Base-by-base conservation (phyloP, 2,329 filamentous ascomycete genomes). In the Epichloe gansuensis region DNA sequence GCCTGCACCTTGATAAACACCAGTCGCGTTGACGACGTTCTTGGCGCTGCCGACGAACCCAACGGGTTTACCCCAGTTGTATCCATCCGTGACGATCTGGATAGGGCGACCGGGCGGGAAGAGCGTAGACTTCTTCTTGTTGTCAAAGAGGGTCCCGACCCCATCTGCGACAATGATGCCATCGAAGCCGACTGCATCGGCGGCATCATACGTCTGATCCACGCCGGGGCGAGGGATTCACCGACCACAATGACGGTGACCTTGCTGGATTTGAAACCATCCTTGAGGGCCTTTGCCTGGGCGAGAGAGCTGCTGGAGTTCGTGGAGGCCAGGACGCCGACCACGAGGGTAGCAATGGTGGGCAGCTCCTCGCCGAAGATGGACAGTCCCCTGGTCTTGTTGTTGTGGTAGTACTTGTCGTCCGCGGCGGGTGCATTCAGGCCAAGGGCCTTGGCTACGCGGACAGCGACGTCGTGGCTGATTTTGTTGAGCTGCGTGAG, bases 61-160 rank as follows among this genome's bases (percentile, higher is more conserved):
- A 25, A 88, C 70, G 0, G 85, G 81, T 72, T 89, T 89, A 4
- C 83, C 85, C 72, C 81, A 88, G 25, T 78, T 71, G 68, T 81
- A 88, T 0, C 74, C 78, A 60, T 83, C 78, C 15, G 72, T 63
- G 17, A 87, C 64, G 49, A 88, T 83, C 69, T 85, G 76, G 2
- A 75, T 65, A 0, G 85, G 85, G 0, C 83, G 74, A 1, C 80
- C 80, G 2, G 75, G 70, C 1, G 85, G 85, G 65, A 77, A 88
- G 6, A 88, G 69, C 0, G 80, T 72, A 3, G 75, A 78, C 23
- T 64, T 64, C 17, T 63, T 64, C 17, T 64, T 63, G 5, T 62
- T 57, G 8, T 61, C 59, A 59, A 88, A 85, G 13, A 82, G 66
- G 1, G 59, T 62, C 57, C 76, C 73, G 1, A 77, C 73, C 1